These are phyloP conservation scores for Calycina herbarum DNA, from an alignment of 2,329 filamentous ascomycete genomes.

Conservation along the genomic window DNA sequence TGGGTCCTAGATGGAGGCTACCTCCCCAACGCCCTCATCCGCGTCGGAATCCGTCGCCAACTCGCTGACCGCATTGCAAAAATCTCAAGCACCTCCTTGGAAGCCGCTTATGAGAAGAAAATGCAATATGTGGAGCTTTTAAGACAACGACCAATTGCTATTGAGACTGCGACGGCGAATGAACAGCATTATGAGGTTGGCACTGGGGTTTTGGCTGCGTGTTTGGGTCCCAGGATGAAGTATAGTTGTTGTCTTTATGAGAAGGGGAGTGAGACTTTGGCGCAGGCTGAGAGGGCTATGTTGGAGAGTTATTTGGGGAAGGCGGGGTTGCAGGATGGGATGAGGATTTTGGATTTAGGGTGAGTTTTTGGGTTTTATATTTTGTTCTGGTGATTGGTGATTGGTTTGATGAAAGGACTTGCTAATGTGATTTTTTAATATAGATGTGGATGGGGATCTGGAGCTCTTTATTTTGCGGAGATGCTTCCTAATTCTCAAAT, in stretches of 20 bases:
- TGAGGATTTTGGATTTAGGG: conserved; percentile 37
- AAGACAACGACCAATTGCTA: conserved; percentile 35
- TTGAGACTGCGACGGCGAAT: conserved; percentile 13
- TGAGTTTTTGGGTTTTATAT: conserved; percentile 13
- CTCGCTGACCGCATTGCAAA: conserved; percentile 58
- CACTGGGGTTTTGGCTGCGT: conserved; percentile 60
- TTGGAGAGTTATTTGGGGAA: conserved; percentile 61
- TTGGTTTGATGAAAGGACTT: neutral
- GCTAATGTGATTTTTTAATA: conserved; percentile 6
- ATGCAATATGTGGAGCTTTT: conserved; percentile 62
- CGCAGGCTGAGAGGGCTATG: conserved; percentile 67
- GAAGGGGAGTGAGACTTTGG: conserved; percentile 61
- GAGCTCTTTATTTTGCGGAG: conserved; percentile 64
- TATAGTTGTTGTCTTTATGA: conserved; percentile 69
- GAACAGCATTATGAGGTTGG: conserved; percentile 73
- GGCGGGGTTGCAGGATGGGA: conserved; percentile 43
- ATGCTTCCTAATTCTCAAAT: conserved; percentile 60
- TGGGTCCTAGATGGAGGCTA: conserved; percentile 65
- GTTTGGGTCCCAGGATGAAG: conserved; percentile 70
- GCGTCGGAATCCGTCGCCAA: conserved; percentile 65
- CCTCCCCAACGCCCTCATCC: conserved; percentile 62
- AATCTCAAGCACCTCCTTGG: conserved; percentile 55
- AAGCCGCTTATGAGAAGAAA: conserved; percentile 56
- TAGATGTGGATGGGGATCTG: conserved; percentile 70
- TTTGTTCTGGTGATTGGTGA: neutral